Base-by-base conservation (phyloP, 192 early-diverging fungal species). In the Dissophora globulifera region DNA sequence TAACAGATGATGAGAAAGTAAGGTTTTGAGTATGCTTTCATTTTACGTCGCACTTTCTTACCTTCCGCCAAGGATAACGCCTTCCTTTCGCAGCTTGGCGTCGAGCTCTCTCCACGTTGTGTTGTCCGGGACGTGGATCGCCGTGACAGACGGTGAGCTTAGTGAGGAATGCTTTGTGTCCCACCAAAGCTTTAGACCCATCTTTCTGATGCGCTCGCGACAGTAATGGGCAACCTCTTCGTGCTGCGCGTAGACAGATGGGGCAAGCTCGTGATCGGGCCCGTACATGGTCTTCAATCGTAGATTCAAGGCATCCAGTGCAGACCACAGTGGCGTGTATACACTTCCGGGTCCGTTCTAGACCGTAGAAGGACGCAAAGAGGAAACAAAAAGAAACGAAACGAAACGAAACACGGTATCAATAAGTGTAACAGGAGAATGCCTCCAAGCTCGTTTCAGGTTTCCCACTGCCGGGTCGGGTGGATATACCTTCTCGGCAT, bases 61-160 rank as follows among this genome's bases (percentile, higher is more conserved):
- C 72, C 72, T 76, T 67, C 72, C 72, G 23, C 72, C 72, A 33
- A 76, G 57, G 40, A 76, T 13, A 57, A 76, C 72, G 13, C 64
- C 72, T 15, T 76, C 51, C 43, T 67, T 66, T 12, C 72, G 42
- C 57, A 76, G 41, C 56, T 76, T 76, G n/a, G 50, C 16, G 43
- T 76, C 64, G 22, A 76, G 47, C 13, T 42, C 64, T 19, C 67
- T 64, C 72, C 72, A 76, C 2, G 72, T 76, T 13, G 72, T 76
- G 27, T 62, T 62, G 16, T 53, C 50, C 15, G 72, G 72, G 0
- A 76, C 72, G 25, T 64, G 64, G 40, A 76, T 47, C 2, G 72
- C 72, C 3, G 72, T 76, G 9, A 67, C 72, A 22, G 63, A 66
- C 5, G 72, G 19, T 10, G 72, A 76, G 38, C 53, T 67, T 26